Percentiles rank a stretch among this genome's conserved stretches.
Evolutionary conservation across 2,329 filamentous ascomycete genomes (phyloP).

Genomic region (Colletotrichum tofieldiae): DNA sequence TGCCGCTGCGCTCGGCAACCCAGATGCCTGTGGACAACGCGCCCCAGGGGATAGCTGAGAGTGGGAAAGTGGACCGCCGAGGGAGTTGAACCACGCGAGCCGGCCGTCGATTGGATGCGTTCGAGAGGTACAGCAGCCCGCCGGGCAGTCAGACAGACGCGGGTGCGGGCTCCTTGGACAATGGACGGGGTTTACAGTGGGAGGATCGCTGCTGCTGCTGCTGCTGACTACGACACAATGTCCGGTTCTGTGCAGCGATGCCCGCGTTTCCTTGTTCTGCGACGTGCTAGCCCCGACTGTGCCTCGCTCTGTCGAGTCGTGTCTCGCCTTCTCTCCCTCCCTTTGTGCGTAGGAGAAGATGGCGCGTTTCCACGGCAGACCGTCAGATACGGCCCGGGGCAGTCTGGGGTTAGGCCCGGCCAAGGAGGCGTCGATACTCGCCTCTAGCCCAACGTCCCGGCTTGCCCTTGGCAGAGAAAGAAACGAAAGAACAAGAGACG

Average conservation of each 20-base stretch:
- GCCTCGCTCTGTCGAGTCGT: conserved; percentile 5
- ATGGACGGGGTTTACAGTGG: background rate
- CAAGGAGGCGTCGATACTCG: background rate
- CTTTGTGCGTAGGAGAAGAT: conserved; percentile 3
- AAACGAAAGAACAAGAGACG: background rate
- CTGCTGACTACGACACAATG: conserved; percentile 25
- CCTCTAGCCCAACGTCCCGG: background rate
- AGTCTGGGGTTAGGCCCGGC: background rate
- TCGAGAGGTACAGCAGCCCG: background rate
- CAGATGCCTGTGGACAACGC: conserved; percentile 28
- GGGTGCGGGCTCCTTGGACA: conserved; percentile 1
- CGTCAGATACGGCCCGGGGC: conserved; percentile 12
- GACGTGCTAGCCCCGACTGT: conserved; percentile 6
- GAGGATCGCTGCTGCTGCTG: background rate
- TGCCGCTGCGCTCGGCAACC: conserved; percentile 19
- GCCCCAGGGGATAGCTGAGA: background rate
- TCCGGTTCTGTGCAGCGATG: conserved; percentile 34
- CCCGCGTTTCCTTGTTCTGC: conserved; percentile 23
- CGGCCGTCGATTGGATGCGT: conserved; percentile 22
- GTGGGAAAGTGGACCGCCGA: background rate
- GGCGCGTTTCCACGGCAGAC: conserved; percentile 12
- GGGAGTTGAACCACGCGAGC: too few relatives aligned
- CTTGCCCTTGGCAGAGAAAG: background rate
- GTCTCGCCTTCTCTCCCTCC: background rate
- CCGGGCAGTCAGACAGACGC: background rate